Evolutionary conservation across 2,329 filamentous ascomycete species (phyloP).

Genomic region (Emmonsiellopsis sp.): DNA sequence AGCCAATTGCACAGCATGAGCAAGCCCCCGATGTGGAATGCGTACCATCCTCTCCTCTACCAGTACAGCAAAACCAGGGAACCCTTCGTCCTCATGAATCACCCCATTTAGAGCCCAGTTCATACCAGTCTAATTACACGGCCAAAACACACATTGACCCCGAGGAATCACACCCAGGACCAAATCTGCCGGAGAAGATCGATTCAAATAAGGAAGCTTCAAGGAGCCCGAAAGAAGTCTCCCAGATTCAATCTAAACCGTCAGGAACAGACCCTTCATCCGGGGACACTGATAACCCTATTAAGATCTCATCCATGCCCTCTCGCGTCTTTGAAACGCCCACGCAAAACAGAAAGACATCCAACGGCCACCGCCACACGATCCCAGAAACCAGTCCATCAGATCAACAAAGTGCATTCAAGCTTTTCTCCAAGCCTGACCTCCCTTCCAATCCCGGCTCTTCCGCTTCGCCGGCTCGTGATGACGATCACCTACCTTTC

Average conservation of each 20-base stretch:
- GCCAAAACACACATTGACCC: background rate
- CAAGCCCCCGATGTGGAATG: background rate
- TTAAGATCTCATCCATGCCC: slow-evolving; percentile 29
- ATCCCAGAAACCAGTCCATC: slow-evolving; percentile 30
- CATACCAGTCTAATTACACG: background rate
- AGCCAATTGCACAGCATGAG: background rate
- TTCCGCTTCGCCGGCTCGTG: slow-evolving; percentile 21
- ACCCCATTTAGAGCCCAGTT: background rate
- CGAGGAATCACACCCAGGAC: background rate
- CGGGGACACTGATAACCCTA: background rate
- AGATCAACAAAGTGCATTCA: slow-evolving; percentile 9
- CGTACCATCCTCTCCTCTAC: background rate
- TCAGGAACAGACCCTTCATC: background rate
- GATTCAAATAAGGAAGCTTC: background rate
- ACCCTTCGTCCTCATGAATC: background rate
- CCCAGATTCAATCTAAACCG: background rate
- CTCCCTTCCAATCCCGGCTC: slow-evolving; percentile 8
- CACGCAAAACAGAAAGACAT: slow-evolving; percentile 16
- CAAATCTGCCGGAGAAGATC: background rate
- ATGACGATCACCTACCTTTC: slow-evolving; percentile 31
- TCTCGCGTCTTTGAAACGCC: slow-evolving; percentile 34
- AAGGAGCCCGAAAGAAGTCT: background rate
- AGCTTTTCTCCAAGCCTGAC: background rate
- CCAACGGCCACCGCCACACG: slow-evolving; percentile 17
- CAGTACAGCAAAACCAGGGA: background rate